Evolutionary conservation across 2,329 filamentous ascomycete species (phyloP).

Genomic region (Colletotrichum filicis): DNA sequence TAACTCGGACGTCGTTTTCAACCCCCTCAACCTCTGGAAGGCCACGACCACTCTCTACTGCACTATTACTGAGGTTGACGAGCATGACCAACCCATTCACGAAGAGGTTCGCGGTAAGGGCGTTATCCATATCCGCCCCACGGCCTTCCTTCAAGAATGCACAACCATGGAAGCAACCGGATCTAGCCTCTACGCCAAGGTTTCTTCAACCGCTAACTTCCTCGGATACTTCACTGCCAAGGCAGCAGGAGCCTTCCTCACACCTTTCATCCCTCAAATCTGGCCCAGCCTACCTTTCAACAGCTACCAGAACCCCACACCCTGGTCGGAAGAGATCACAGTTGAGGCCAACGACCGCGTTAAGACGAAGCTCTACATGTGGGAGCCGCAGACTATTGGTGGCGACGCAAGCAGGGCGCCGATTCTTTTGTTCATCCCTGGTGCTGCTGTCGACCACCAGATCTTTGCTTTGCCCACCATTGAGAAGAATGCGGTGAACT

Average conservation of each 20-base stretch:
- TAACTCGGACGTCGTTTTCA: slow-evolving; percentile 68
- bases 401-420: slow-evolving; percentile 46
- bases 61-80: slow-evolving; percentile 58
- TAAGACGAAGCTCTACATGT: slow-evolving; percentile 64
- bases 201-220: slow-evolving; percentile 60
- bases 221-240: slow-evolving; percentile 66
- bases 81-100: slow-evolving; percentile 41
- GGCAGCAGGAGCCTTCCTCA: slow-evolving; percentile 63
- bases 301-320: slow-evolving; percentile 63
- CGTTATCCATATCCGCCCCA: slow-evolving; percentile 64
- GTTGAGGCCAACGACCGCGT: slow-evolving; percentile 64
- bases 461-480: slow-evolving; percentile 73
- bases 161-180: slow-evolving; percentile 64
- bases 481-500: slow-evolving; percentile 69
- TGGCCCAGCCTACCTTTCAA: slow-evolving; percentile 60
- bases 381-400: slow-evolving; percentile 57
- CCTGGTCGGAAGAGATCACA: slow-evolving; percentile 52
- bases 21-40: slow-evolving; percentile 67
- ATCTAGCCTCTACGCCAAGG: slow-evolving; percentile 54
- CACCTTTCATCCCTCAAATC: slow-evolving; percentile 64
- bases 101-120: slow-evolving; percentile 66
- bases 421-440: slow-evolving; percentile 70
- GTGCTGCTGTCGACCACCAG: slow-evolving; percentile 71
- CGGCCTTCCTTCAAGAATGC: slow-evolving; percentile 66
- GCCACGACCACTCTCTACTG: slow-evolving; percentile 72